Evolutionary conservation across 1,284 basidiomycete genomes (phyloP), one percentile per base, ranked within the genome.

Genomic region (Grifola frondosa): DNA sequence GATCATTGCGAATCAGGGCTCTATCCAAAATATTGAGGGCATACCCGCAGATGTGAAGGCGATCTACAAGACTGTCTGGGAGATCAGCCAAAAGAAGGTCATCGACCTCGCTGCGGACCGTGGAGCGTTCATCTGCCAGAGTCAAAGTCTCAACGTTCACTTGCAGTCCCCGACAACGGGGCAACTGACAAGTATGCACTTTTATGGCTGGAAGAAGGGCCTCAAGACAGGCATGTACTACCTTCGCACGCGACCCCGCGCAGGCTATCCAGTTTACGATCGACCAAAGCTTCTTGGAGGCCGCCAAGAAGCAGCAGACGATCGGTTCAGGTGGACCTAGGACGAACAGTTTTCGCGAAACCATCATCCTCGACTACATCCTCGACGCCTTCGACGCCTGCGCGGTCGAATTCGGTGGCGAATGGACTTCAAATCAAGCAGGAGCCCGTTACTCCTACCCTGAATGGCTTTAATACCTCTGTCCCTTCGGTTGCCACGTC

Each of bases 191-290:
- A 92, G 90, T 57, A 99, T 98, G 96, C 97, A 99, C 74, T 99
- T 99, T 73, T 98, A 99, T 67, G 97, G 95, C 19, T 99, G 96
- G 97, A 97, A 97, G 81, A 92, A 92, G 70, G 97, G 97, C 21
- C 74, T 99, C 62, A 99, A 99, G 84, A 99, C 97, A 0, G 97
- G 93, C 56, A 93, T 94, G 87, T 92, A 91, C 74, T 98, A 99
- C 71, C 79, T 99, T 39, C 85, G 97, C 44, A 98, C 97, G 31
- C 81, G 91, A 42, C 92, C 97, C 2, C 8, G 91, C 93, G 21
- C 87, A 93, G 61, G 97, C 97, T 29, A 95, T 97, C 68, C 94
- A 99, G 73, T 99, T 99, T 75, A 99, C 97, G 11, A 84, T 99
- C 50, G 94, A 97, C 65, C 86, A 85, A 67, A 80, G 71, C 28